These are phyloP conservation scores for Protomyces inundatus DNA, from an alignment of 1,139 yeast species.

Conservation along the genomic window DNA sequence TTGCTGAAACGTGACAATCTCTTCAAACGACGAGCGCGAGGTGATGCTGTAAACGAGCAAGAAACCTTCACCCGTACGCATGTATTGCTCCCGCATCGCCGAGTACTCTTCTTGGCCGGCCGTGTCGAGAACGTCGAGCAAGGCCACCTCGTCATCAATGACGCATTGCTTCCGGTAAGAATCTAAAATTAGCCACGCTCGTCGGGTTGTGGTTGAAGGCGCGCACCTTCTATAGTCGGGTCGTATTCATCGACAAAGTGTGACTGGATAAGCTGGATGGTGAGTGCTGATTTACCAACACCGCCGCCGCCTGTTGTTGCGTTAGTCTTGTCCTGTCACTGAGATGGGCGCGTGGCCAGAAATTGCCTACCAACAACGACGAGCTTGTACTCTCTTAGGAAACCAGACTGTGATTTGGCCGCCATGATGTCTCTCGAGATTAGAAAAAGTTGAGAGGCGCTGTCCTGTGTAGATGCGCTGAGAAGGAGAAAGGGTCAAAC, in stretches of 20 bases:
- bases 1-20: conserved; percentile 69
- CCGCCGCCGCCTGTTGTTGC: conserved; percentile 61
- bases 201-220: conserved; percentile 50
- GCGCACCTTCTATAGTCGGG: conserved; percentile 36
- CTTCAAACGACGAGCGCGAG: conserved; percentile 72
- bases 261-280: conserved; percentile 78
- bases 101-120: conserved; percentile 49
- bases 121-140: conserved; percentile 45
- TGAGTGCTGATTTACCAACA: conserved; percentile 90
- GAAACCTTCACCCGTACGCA: conserved; percentile 46
- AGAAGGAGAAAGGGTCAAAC: no score
- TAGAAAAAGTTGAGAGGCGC: not conserved
- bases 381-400: conserved; percentile 53
- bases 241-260: conserved; percentile 57
- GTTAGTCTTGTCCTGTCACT: not conserved
- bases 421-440: not conserved
- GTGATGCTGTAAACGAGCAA: conserved; percentile 70
- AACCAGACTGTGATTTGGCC: conserved; percentile 20
- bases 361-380: conserved; percentile 67
- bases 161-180: conserved; percentile 43
- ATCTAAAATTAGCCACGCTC: conserved; percentile 63
- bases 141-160: conserved; percentile 42
- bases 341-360: not conserved
- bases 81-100: conserved; percentile 61
- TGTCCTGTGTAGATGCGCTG: no score